These are phyloP conservation scores for Podaxis sp. DNA, from an alignment of 768 basidiomycete genomes.

Conservation along the genomic window DNA sequence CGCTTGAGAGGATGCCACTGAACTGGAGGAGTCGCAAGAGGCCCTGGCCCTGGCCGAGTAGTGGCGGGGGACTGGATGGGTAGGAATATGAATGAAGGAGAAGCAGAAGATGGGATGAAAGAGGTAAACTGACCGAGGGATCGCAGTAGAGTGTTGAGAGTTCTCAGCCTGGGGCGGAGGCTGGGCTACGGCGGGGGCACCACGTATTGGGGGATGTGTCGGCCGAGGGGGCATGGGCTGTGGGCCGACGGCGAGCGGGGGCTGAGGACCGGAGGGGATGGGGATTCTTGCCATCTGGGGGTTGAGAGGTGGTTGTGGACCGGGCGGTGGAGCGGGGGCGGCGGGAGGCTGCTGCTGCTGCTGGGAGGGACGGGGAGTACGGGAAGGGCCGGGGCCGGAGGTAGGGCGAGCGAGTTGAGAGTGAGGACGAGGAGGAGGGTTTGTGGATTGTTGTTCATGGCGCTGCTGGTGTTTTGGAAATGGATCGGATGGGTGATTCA, in stretches of 20 bases:
- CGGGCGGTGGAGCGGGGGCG: background rate
- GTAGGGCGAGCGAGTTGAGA: background rate
- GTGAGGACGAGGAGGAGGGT: background rate
- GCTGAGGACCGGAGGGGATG: background rate
- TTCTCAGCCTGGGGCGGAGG: too few species aligned
- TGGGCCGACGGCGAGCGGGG: background rate
- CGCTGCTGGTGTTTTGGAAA: slow-evolving; percentile 13
- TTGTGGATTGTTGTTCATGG: slow-evolving; percentile 15
- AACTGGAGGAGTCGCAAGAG: slow-evolving; percentile 64
- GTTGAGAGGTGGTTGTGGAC: background rate
- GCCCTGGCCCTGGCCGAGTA: slow-evolving; percentile 57
- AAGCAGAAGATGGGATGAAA: slow-evolving; percentile 23
- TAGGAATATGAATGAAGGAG: background rate
- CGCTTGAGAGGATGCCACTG: slow-evolving; percentile 57
- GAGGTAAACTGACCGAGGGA: slow-evolving; percentile 33
- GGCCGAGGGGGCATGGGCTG: background rate
- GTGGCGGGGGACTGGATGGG: slow-evolving; percentile 14
- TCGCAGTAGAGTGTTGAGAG: slow-evolving; percentile 39
- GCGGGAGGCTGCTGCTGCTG: slow-evolving; percentile 7
- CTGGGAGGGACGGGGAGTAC: background rate
- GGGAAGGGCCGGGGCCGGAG: background rate
- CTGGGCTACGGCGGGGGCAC: background rate
- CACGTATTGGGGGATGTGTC: background rate
- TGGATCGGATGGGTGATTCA: slow-evolving; percentile 30
- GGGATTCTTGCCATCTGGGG: background rate